Evolutionary conservation across 768 basidiomycete genomes (phyloP).

Genomic region (Lactifluus echinatus): DNA sequence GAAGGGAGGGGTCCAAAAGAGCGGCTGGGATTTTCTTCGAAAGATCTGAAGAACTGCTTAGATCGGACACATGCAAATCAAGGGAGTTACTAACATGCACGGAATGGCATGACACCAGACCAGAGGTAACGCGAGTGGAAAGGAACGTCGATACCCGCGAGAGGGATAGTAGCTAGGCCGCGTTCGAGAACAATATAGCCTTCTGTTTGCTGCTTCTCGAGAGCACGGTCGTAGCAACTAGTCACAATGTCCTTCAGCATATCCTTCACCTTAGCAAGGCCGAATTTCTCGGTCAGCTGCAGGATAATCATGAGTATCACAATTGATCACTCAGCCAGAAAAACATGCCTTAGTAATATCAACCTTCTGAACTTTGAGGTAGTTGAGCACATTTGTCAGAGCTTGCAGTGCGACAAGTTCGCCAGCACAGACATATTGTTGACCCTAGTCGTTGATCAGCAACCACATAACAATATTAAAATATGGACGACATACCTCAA

Average conservation of each 20-base stretch:
- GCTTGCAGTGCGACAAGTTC: constrained; percentile 90
- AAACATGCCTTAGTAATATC: constrained; percentile 72
- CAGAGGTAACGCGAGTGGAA: constrained; percentile 99
- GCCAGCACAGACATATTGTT: constrained; percentile 99
- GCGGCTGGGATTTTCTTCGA: constrained; percentile 96
- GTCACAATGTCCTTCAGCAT: constrained; percentile 91
- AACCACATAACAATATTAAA: background rate
- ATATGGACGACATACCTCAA: constrained; percentile 48
- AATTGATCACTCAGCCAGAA: background rate
- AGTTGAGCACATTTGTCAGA: constrained; percentile 93
- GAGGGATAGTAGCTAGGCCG: constrained; percentile 91
- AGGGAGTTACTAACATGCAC: constrained; percentile 63
- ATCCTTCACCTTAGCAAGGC: constrained; percentile 89
- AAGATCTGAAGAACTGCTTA: constrained; percentile 46
- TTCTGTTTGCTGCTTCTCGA: constrained; percentile 69
- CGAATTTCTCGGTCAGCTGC: constrained; percentile 80
- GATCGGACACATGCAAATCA: background rate
- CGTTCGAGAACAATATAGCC: constrained; percentile 93
- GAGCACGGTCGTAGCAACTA: constrained; percentile 65
- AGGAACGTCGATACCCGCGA: constrained; percentile 96
- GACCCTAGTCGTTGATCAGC: constrained; percentile 47
- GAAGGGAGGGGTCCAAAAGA: constrained; percentile 89
- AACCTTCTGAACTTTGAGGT: constrained; percentile 92
- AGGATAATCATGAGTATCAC: background rate
- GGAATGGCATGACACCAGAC: constrained; percentile 97